Conservation (phyloP, 164 flowering plant genomes). For the Sedum album region DNA sequence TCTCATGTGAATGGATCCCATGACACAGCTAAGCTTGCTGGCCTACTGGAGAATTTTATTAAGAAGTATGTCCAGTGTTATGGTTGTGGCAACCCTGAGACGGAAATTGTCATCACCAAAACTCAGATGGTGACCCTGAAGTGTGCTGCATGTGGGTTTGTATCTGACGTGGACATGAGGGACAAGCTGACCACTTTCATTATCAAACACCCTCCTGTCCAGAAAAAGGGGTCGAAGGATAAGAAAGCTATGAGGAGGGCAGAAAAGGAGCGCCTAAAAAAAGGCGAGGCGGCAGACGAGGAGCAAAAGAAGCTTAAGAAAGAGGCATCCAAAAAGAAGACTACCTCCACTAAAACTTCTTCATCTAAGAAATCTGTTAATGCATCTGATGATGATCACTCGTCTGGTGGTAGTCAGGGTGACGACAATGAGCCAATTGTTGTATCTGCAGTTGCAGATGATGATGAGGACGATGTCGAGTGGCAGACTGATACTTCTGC, state of each 20-base stretch:
- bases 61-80: too few relatives aligned
- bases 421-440: conserved; percentile 32
- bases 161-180: too few relatives aligned
- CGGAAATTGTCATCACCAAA: conserved; percentile 62
- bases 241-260: conserved; percentile 88
- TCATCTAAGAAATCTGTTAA: conserved; percentile 38
- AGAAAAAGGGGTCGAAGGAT: too few relatives aligned
- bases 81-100: too few relatives aligned
- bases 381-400: conserved; percentile 57
- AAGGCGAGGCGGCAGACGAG: too few relatives aligned
- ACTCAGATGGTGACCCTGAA: conserved; percentile 73
- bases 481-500: conserved; percentile 78
- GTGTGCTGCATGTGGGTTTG: too few relatives aligned
- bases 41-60: conserved; percentile 79
- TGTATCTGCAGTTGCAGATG: conserved; percentile 8
- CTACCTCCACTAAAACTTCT: conserved; percentile 24
- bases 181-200: too few relatives aligned
- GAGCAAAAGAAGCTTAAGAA: too few relatives aligned
- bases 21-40: conserved; percentile 79
- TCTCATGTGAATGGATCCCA: conserved; percentile 86
- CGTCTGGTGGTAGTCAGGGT: conserved; percentile 47
- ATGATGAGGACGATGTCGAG: conserved; percentile 39
- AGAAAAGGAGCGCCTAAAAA: conserved; percentile 85
- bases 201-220: conserved; percentile 80
- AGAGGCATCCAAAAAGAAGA: conserved; percentile 46